Conservation (phyloP, 306 rosid genomes). For the Cicer yamashitae region DNA sequence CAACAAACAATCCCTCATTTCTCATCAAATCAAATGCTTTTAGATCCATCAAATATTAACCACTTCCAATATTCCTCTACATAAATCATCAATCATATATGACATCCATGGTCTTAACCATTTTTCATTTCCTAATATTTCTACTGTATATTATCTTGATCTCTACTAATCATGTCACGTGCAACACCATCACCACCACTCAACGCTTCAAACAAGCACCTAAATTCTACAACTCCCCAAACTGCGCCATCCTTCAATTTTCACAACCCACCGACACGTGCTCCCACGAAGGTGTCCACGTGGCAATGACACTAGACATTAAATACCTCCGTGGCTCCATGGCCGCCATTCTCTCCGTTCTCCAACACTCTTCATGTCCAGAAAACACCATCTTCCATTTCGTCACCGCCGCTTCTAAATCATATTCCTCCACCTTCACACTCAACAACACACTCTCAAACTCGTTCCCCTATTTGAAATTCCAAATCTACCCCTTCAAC, state of each 20-base stretch:
- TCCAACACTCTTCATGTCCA: conserved; percentile 95
- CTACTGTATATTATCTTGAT: conserved; percentile 17
- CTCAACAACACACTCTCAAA: conserved; percentile 51
- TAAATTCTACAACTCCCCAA: conserved; percentile 78
- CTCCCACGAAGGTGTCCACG: conserved; percentile 62
- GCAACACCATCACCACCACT: conserved; percentile 10
- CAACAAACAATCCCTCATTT: not conserved
- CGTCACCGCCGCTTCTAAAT: conserved; percentile 57
- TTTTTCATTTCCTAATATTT: conserved; percentile 9
- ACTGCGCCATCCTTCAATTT: conserved; percentile 50
- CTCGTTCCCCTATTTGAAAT: conserved; percentile 80
- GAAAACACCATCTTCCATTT: conserved; percentile 81
- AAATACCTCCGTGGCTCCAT: conserved; percentile 92
- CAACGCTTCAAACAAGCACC: conserved; percentile 87
- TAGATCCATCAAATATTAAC: not conserved
- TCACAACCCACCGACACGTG: conserved; percentile 28
- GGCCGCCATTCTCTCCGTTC: conserved; percentile 93
- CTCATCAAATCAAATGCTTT: not conserved
- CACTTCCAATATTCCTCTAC: not conserved
- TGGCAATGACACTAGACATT: conserved; percentile 90
- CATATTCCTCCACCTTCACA: conserved; percentile 37
- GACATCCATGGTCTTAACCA: not conserved
- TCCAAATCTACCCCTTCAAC: conserved; percentile 77
- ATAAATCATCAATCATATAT: not conserved
- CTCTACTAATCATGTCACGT: conserved; percentile 23